Percentiles rank a stretch among this genome's conserved stretches.
phyloP scores from a whole-genome alignment of 2,329 filamentous ascomycete genomes.

The Colletotrichum cuscutae region DNA sequence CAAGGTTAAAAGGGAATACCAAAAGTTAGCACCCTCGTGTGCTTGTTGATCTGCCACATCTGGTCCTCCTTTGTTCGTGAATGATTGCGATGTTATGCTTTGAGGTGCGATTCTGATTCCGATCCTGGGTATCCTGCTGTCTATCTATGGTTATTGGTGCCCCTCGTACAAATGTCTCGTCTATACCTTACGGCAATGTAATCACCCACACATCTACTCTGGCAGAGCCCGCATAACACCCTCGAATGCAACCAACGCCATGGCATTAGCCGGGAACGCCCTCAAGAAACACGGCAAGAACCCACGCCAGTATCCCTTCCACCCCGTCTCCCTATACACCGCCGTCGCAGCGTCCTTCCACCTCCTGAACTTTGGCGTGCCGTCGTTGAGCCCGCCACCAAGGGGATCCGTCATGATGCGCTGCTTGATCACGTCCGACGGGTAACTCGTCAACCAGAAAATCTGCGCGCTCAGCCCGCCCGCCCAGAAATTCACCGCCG shows the following conservation, averaged over 20 bases:
- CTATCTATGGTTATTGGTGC: constrained; percentile 17
- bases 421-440: constrained; percentile 94
- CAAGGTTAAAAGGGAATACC: constrained; percentile 33
- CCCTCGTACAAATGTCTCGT: neutral
- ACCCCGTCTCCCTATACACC: constrained; percentile 81
- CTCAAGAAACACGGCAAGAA: constrained; percentile 94
- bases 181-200: neutral
- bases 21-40: constrained; percentile 36
- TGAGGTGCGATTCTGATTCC: constrained; percentile 27
- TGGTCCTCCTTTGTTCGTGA: neutral
- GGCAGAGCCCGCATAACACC: constrained; percentile 81
- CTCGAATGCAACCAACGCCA: constrained; percentile 94
- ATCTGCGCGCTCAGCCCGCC: constrained; percentile 92
- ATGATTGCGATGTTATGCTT: neutral
- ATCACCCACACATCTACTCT: constrained; percentile 36
- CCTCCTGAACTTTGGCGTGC: constrained; percentile 72
- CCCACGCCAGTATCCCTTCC: constrained; percentile 88
- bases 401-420: constrained; percentile 96
- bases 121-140: constrained; percentile 25
- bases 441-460: constrained; percentile 94
- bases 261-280: constrained; percentile 95
- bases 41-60: constrained; percentile 36
- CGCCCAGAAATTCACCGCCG: constrained; percentile 96
- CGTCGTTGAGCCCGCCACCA: constrained; percentile 75
- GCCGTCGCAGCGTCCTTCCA: constrained; percentile 85